Evolutionary conservation across 2,329 filamentous ascomycete species (phyloP).

Genomic region (Penicillium decumbens): DNA sequence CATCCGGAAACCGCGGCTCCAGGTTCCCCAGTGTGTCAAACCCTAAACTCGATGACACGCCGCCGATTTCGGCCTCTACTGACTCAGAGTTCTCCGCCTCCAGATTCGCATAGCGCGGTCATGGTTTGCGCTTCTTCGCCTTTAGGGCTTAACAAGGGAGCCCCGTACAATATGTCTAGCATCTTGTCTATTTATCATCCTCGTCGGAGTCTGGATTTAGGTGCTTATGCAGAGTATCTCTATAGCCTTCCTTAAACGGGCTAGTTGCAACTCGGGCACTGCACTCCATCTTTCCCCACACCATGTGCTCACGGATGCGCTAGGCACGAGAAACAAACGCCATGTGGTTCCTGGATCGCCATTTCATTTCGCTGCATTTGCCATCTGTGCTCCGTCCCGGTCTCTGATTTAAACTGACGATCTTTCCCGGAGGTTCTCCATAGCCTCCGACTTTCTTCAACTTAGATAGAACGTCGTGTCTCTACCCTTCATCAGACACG

Average conservation of each 20-base stretch:
- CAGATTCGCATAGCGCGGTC: background rate
- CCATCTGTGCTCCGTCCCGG: background rate
- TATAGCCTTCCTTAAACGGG: slow-evolving; percentile 1
- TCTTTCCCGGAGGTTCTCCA: background rate
- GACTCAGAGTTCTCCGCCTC: background rate
- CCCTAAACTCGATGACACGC: slow-evolving; percentile 16
- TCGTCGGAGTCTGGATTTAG: background rate
- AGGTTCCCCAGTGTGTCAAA: slow-evolving; percentile 13
- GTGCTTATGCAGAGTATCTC: too few relatives aligned
- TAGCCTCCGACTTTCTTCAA: background rate
- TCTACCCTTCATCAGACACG: background rate
- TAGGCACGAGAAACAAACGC: slow-evolving; percentile 1
- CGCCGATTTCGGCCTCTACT: background rate
- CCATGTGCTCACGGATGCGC: background rate
- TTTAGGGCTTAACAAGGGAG: slow-evolving; percentile 3
- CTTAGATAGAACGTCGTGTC: background rate
- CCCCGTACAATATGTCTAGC: slow-evolving; percentile 8
- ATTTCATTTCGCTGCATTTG: background rate
- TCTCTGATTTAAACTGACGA: background rate
- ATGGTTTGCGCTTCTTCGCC: background rate
- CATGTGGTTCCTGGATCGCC: slow-evolving; percentile 16
- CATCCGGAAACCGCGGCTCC: background rate
- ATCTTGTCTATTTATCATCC: slow-evolving; percentile 1
- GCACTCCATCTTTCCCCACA: slow-evolving; percentile 12
- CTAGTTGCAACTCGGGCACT: background rate